phyloP scores from a whole-genome alignment of 768 basidiomycete species.

The Termitomyces bulborhizus region DNA sequence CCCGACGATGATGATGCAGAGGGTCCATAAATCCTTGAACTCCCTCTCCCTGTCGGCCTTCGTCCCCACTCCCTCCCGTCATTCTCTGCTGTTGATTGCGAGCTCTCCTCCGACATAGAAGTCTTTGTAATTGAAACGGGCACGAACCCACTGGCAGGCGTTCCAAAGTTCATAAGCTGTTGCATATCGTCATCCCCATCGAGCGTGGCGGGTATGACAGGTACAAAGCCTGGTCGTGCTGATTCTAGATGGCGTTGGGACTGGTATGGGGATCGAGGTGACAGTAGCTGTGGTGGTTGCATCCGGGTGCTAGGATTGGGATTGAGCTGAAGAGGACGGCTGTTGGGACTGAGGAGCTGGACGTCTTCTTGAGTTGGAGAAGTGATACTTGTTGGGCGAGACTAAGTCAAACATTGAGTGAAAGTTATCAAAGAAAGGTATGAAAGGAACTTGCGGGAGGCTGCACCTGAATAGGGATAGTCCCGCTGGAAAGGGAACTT shows the following conservation, averaged over 20 bases:
- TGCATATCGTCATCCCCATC: slow-evolving; percentile 1
- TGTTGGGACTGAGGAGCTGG: slow-evolving; percentile 2
- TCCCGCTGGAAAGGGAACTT: slow-evolving; percentile 6
- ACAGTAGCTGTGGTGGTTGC: background rate
- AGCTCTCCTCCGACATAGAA: background rate
- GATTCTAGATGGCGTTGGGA: background rate
- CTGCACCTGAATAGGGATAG: slow-evolving; percentile 7
- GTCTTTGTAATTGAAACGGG: background rate
- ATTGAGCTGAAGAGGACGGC: background rate
- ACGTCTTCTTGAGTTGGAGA: background rate
- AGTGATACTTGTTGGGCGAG: background rate
- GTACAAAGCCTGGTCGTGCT: slow-evolving; percentile 9
- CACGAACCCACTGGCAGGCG: background rate
- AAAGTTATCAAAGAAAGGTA: background rate
- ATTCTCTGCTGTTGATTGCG: background rate
- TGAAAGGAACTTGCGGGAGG: slow-evolving; percentile 10
- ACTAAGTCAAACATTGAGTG: background rate
- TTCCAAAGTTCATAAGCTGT: slow-evolving; percentile 4
- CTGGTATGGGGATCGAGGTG: background rate
- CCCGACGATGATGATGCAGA: too few species aligned
- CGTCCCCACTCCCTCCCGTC: background rate
- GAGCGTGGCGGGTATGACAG: slow-evolving; percentile 10
- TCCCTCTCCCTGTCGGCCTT: background rate
- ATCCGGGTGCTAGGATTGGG: background rate
- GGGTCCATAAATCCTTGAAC: background rate